Percentiles rank a stretch among this genome's conserved stretches.
phyloP scores from a whole-genome alignment of 116 monocot genomes.

The Iris pallida region DNA sequence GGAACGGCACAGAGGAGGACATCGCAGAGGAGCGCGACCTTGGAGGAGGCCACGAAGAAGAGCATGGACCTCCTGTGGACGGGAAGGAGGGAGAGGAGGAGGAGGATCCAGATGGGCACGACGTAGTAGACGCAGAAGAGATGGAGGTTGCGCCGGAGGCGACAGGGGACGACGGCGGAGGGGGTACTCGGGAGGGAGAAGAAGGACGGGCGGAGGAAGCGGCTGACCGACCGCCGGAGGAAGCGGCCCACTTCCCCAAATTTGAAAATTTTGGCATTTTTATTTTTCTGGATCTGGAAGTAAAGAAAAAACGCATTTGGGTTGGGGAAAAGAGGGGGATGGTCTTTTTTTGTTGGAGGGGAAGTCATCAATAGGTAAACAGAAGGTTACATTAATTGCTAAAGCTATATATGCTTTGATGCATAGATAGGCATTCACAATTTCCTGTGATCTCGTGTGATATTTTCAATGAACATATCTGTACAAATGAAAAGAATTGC shows the following conservation, averaged over 20 bases:
- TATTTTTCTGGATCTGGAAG: too few species aligned
- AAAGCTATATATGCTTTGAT: too few species aligned
- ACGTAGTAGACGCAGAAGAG: conserved; percentile 49
- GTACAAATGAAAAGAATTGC: too few species aligned
- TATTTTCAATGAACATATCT: too few species aligned
- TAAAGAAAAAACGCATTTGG: too few species aligned
- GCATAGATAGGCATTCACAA: too few species aligned
- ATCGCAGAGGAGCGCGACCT: conserved; percentile 40
- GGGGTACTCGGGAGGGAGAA: conserved; percentile 33
- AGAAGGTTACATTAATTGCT: too few species aligned
- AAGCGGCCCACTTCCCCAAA: conserved; percentile 15
- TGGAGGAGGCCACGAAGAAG: conserved; percentile 55
- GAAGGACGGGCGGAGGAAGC: conserved; percentile 35
- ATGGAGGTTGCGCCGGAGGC: conserved; percentile 40
- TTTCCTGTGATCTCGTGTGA: too few species aligned
- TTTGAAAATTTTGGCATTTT: conserved; percentile 18
- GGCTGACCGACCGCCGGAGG: conserved; percentile 32
- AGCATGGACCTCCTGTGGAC: conserved; percentile 43
- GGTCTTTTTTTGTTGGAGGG: too few species aligned
- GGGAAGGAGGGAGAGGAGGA: conserved; percentile 38
- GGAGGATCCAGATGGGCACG: conserved; percentile 36
- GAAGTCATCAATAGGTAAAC: too few species aligned
- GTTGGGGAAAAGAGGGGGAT: too few species aligned
- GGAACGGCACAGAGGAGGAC: conserved; percentile 48
- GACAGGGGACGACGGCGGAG: conserved; percentile 30